These are phyloP conservation scores for Trichoderma sp. DNA, from an alignment of 2,329 filamentous ascomycete species.

Conservation along the genomic window DNA sequence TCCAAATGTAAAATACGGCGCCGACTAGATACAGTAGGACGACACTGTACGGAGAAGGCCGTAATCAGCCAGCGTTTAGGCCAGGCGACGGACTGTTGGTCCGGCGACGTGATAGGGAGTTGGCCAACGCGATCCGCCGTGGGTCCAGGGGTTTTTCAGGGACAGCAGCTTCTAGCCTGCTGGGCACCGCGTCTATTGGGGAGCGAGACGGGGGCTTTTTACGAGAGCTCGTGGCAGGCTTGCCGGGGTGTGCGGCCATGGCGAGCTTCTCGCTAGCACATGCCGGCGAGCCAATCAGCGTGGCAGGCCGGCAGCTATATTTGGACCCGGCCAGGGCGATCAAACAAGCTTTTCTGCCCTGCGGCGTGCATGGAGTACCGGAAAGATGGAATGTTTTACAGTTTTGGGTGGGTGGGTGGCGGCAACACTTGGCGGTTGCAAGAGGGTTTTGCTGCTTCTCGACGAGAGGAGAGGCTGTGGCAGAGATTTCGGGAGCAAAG, in stretches of 20 bases:
- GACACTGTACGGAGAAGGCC: constrained; percentile 18
- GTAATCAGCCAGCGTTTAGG: constrained; percentile 7
- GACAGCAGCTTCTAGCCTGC: not conserved
- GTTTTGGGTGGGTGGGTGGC: not conserved
- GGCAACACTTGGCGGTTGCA: not conserved
- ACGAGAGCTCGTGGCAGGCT: not conserved
- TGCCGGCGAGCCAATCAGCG: not conserved
- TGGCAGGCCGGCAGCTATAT: not conserved
- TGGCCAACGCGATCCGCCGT: constrained; percentile 19
- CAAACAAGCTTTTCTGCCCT: constrained; percentile 26
- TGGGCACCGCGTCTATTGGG: not conserved
- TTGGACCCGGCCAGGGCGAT: constrained; percentile 9
- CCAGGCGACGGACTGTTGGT: constrained; percentile 6
- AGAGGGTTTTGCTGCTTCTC: not conserved
- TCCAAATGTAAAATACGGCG: no score
- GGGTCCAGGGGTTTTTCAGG: constrained; percentile 24
- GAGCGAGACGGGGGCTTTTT: not conserved
- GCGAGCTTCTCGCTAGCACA: not conserved
- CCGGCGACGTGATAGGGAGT: not conserved
- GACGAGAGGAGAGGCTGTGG: not conserved
- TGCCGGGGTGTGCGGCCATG: not conserved
- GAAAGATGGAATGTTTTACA: not conserved
- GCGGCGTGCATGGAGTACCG: not conserved
- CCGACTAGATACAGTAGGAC: not conserved
- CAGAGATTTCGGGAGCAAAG: not conserved